Base-by-base conservation (phyloP, 345 rosid genomes). In the Salix dunnii region DNA sequence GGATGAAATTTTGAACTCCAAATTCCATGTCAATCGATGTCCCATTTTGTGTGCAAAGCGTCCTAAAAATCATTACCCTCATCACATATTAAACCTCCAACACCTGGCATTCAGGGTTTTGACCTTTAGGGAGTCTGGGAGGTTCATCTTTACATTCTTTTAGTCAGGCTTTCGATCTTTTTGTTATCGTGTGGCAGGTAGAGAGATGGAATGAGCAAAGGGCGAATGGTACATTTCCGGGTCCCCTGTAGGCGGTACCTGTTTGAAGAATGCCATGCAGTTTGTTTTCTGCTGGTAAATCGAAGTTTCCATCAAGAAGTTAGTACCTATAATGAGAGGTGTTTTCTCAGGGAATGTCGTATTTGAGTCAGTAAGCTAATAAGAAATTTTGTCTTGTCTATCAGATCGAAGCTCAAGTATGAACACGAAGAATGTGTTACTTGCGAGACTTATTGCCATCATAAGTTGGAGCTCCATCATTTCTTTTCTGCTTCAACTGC, bases 151-250 rank as follows among this genome's bases (percentile, higher is more conserved):
- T 10, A 58, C 62, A n/a, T 28, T 8, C 62, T 21, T 3, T 3
- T 6, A 9, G 4, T 23, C 27, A 58, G 62, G 62, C 27, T 58
- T 58, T 58, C 62, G 9, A 58, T 58, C 62, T 10, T 58, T n/a
- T 58, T 68, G 77, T 68, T 42, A 53, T 40, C 62, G 30, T 18
- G 17, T 73, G 71, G 53, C 84, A 93, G 99, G 69, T 95, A 53
- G 99, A 95, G 2, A 87, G 82, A 80, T 95, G 99, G 99, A 95
- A 95, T 72, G 99, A 95, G 86, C 99, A 95, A 80, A 87, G 99
- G 89, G 97, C 90, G 87, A 90, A 93, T 68, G 98, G 98, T 70
- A 91, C 98, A 42, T 95, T 95, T 83, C 98, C 99, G 2, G 97
- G 97, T 55, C 99, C 97, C 69, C 97, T 95, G 81, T 95, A 91